Conservation (phyloP, 352 stramenopile genomes). For the Phytophthora tubulina region DNA sequence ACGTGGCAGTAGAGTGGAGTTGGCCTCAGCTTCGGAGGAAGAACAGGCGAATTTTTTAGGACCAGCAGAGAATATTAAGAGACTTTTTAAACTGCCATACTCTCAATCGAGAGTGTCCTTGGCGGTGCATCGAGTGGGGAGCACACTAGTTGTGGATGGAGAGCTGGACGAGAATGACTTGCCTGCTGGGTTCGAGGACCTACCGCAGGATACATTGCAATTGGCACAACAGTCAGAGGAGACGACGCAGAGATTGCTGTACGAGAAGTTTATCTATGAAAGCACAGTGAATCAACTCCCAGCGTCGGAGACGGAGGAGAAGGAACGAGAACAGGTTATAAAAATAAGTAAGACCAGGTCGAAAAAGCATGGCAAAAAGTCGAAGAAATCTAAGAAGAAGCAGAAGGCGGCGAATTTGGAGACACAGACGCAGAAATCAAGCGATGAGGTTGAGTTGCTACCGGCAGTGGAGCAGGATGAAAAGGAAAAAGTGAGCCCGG, state of each 20-base stretch:
- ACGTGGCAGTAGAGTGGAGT: conserved; percentile 70
- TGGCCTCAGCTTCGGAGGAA: conserved; percentile 73
- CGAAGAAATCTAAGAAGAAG: conserved; percentile 39
- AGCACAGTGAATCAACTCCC: conserved; percentile 62
- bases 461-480: background rate
- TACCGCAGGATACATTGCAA: conserved; percentile 64
- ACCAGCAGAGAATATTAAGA: conserved; percentile 88
- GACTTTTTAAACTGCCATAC: conserved; percentile 89
- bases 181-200: conserved; percentile 71
- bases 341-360: background rate
- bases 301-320: conserved; percentile 22
- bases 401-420: conserved; percentile 12
- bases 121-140: conserved; percentile 81
- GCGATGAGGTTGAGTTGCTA: conserved; percentile 1
- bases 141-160: conserved; percentile 83
- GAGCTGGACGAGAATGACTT: conserved; percentile 79
- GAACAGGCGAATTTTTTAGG: conserved; percentile 83
- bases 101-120: conserved; percentile 82
- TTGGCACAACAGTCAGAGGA: conserved; percentile 62
- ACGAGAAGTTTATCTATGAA: conserved; percentile 91
- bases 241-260: conserved; percentile 62
- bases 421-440: background rate
- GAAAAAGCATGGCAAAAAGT: conserved; percentile 54
- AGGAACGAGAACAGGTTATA: conserved; percentile 7
- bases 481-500: background rate